Conservation (phyloP, 116 monocot species). For the Phalaenopsis hybrid region DNA sequence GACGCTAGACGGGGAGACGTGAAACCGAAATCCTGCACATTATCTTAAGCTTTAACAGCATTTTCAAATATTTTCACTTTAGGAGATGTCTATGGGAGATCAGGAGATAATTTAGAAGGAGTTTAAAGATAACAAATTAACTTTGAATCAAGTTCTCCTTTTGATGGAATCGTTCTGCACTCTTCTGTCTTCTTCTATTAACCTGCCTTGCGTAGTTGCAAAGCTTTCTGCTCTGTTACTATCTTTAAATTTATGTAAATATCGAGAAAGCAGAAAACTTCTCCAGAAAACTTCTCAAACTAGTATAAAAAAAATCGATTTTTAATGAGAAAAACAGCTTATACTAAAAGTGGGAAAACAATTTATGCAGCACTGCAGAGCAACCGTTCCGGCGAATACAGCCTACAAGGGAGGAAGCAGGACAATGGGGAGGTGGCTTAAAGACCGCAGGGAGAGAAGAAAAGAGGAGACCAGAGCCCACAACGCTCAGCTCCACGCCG, state of each 20-base stretch:
- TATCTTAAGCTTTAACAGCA: background rate
- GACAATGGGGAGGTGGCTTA: constrained; percentile 54
- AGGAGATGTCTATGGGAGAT: background rate
- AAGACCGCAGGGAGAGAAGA: constrained; percentile 51
- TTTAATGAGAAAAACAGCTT: background rate
- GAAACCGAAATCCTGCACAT: background rate
- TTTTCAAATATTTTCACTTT: background rate
- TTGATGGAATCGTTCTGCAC: background rate
- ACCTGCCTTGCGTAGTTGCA: background rate
- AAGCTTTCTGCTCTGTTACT: background rate
- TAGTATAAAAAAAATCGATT: too few relatives aligned
- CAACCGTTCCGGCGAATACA: background rate
- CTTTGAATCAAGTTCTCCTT: background rate
- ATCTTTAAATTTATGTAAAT: too few relatives aligned
- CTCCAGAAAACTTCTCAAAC: too few relatives aligned
- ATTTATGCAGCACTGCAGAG: constrained; percentile 11
- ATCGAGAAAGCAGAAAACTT: too few relatives aligned
- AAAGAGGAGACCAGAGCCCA: constrained; percentile 37
- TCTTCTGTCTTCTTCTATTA: background rate
- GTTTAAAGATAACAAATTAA: background rate
- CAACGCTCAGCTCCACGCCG: constrained; percentile 55
- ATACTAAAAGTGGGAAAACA: background rate
- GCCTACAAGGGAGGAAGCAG: constrained; percentile 27
- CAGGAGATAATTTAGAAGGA: background rate
- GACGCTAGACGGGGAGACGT: background rate